Evolutionary conservation across 164 flowering plant genomes (phyloP).

Genomic region (Stephania cephalantha): DNA sequence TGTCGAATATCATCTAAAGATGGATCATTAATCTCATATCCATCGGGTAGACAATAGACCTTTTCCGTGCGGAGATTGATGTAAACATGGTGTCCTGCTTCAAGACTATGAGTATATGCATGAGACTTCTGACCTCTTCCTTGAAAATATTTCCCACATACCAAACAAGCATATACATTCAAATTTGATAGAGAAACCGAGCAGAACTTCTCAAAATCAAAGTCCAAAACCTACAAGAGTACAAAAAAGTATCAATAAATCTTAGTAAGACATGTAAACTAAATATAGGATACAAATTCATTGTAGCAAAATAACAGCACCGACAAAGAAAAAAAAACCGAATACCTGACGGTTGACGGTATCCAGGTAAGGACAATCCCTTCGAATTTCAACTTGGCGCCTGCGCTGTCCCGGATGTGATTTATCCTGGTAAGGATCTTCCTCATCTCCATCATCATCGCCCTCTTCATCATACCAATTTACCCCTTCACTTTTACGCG

Average conservation of each 20-base stretch:
- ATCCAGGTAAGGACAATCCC: conserved; percentile 96
- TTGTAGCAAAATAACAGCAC: too few relatives aligned
- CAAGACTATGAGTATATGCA: conserved; percentile 96
- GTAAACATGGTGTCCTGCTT: conserved; percentile 97
- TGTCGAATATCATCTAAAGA: conserved; percentile 94
- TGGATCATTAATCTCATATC: conserved; percentile 91
- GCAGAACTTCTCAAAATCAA: conserved; percentile 96
- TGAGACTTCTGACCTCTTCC: conserved; percentile 95
- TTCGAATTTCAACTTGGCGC: conserved; percentile 55
- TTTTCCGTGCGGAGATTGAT: conserved; percentile 87
- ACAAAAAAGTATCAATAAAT: not conserved
- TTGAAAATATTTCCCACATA: conserved; percentile 96
- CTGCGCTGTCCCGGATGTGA: conserved; percentile 25
- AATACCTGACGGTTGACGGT: conserved; percentile 96
- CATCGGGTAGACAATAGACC: conserved; percentile 97
- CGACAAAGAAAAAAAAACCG: not conserved
- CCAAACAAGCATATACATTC: conserved; percentile 96
- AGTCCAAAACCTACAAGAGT: conserved; percentile 70
- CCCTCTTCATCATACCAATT: conserved; percentile 28
- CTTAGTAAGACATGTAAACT: not conserved
- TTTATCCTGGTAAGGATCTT: conserved; percentile 4
- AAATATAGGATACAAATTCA: too few relatives aligned
- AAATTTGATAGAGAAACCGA: conserved; percentile 91
- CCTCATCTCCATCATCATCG: conserved; percentile 33
- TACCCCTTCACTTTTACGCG: not conserved